Evolutionary conservation across 2,329 filamentous ascomycete species (phyloP), one percentile per base, ranked within the genome.

Genomic region (Epichloe sp.): DNA sequence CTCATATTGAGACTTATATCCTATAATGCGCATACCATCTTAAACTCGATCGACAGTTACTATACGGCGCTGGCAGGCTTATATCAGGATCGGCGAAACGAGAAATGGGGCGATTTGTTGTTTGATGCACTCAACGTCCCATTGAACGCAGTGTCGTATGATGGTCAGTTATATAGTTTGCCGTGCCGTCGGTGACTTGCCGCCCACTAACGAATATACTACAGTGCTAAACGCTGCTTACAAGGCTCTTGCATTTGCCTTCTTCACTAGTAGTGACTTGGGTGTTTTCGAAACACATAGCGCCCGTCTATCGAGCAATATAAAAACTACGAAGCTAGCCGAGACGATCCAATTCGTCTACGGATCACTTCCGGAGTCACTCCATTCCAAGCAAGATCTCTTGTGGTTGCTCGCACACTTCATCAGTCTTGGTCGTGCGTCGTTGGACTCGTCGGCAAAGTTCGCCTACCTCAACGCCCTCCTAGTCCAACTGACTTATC

Each of bases 371-470:
- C 53, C 61, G 5, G 52, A 60, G 11, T 46, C 53, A 1, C 53
- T 58, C 2, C 56, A 59, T 12, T 61, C 66, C 1, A 67, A 67
- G 38, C 66, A 73, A 41, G 65, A 68, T 10, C 74, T 80, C 38
- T 64, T 88, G 40, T 83, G 82, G 73, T 72, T 86, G 31, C 67
- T 88, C 31, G 76, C 85, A 14, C 80, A 86, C 58, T 83, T 84
- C 55, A 76, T 86, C 53, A 74, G 77, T 48, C 64, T 85, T 12
- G 73, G 75, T 48, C 69, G 70, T 50, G 65, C 64, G 10, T 66
- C 65, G 44, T 57, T 58, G 14, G 60, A 63, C 31, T 59, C 62
- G 10, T 60, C 60, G 3, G 63, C 69, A 37, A 68, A 68, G 14
- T 59, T 69, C 5, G 60, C 65, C 7, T 76, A 75, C 55, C 60